Conservation (phyloP, 179 eudicot species). For the Vitellaria paradoxa region DNA sequence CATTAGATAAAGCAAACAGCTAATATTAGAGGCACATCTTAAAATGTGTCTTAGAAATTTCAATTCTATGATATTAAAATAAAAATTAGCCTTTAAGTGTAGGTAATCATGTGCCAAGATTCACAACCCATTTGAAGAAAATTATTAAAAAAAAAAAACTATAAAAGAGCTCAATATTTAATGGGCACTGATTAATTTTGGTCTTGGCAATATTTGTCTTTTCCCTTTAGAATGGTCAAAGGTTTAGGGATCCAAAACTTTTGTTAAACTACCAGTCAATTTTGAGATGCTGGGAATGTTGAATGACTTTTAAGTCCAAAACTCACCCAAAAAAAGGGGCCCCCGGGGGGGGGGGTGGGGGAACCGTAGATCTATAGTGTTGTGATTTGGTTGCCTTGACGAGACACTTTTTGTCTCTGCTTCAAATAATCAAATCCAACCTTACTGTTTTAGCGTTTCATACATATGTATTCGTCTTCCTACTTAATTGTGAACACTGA, state of each 20-base stretch:
- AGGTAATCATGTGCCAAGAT: neutral
- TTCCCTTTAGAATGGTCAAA: too few relatives aligned
- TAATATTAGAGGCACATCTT: neutral
- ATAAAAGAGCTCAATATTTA: neutral
- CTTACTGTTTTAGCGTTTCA: neutral
- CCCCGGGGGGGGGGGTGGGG: too few relatives aligned
- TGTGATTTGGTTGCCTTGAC: neutral
- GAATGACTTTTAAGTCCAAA: too few relatives aligned
- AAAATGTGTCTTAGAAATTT: neutral
- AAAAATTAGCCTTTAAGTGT: neutral
- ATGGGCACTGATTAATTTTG: neutral
- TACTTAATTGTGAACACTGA: neutral
- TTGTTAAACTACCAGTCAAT: too few relatives aligned
- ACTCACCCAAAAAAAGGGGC: too few relatives aligned
- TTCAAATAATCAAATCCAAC: neutral
- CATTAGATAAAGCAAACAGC: neutral
- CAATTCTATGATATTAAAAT: neutral
- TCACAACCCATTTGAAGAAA: neutral
- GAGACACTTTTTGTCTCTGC: neutral
- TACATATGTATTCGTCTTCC: neutral
- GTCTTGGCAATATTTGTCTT: too few relatives aligned
- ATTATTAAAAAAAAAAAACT: too few relatives aligned
- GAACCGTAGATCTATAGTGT: neutral
- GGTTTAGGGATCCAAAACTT: too few relatives aligned
- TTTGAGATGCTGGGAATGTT: too few relatives aligned